Evolutionary conservation across 2,329 filamentous ascomycete species (phyloP), one percentile per base, ranked within the genome.

Genomic region (Pseudogymnoascus sp.): DNA sequence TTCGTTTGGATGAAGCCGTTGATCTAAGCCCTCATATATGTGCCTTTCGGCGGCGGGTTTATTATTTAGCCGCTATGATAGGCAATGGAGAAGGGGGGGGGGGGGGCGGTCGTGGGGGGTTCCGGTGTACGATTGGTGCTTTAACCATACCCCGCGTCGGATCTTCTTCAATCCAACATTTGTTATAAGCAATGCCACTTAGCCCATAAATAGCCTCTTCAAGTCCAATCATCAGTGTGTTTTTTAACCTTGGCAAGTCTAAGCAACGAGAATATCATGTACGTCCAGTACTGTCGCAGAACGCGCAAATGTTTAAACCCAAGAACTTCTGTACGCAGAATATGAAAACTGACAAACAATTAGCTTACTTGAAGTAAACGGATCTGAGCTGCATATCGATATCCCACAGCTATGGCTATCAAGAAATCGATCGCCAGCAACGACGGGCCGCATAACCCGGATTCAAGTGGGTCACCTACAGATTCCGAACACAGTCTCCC

Each of bases 401-500:
- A 19, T 16, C 51, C 51, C 4, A 14, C 51, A 34, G 51, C 28
- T 8, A 57, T 57, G 51, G 28, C 51, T 57, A 14, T 57, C 51
- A 57, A 21, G 23, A 57, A 36, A 57, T 8, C 51, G 28, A 57
- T 25, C 51, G 5, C 1, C 4, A 57, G 19, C 10, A 51, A 19
- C 51, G 51, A 57, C 51, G 51, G 51, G 4, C 51, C 51, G 25
- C 25, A 19, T n/a, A 43, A 57, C 51, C 51, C 51, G 19, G 19
- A 19, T 34, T 13, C 51, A 25, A 34, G 51, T 34, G 51, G n/a
- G 25, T 7, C 51, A 25, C 31, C 48, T 13, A 31, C 48, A 54
- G 48, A 8, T 11, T 25, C 48, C 6, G n/a, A 57, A 31, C n/a
- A 93, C 66, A 93, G 96, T 77, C 85, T 97, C 65, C 93, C 93